These are phyloP conservation scores for Lactarius deliciosus DNA, from an alignment of 768 basidiomycete genomes.

Conservation along the genomic window DNA sequence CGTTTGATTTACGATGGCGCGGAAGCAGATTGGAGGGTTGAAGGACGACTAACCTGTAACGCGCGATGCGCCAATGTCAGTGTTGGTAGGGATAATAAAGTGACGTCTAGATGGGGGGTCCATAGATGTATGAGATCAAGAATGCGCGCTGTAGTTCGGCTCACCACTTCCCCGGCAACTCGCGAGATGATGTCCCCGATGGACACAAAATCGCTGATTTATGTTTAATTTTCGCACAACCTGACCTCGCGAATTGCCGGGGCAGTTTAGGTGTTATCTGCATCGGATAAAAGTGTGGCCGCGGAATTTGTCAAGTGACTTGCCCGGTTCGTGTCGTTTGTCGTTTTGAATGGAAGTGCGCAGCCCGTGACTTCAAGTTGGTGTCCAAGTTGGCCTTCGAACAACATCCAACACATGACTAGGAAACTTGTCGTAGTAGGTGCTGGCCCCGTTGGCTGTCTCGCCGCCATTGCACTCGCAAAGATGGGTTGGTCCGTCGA, in stretches of 20 bases:
- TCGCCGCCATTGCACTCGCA: constrained; percentile 82
- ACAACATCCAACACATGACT: constrained; percentile 2
- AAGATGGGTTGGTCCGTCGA: constrained; percentile 84
- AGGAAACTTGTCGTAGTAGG: constrained; percentile 68
- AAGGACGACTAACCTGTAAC: constrained; percentile 22
- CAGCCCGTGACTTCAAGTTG: neutral
- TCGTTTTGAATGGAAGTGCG: neutral
- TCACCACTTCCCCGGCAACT: too few relatives aligned
- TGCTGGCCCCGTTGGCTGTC: constrained; percentile 93
- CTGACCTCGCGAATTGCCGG: too few relatives aligned
- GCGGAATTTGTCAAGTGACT: neutral
- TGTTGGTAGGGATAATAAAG: constrained; percentile 46
- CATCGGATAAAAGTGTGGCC: neutral
- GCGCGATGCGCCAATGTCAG: constrained; percentile 45
- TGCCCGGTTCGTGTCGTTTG: neutral
- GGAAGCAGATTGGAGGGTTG: constrained; percentile 14
- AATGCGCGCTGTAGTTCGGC: too few relatives aligned
- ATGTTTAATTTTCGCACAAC: too few relatives aligned
- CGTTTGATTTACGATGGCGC: constrained; percentile 9
- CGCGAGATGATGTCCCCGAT: neutral
- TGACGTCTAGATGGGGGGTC: constrained; percentile 25
- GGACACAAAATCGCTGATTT: too few relatives aligned
- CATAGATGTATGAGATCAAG: constrained; percentile 5
- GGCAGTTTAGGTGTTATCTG: neutral
- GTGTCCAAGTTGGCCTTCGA: neutral